phyloP scores from a whole-genome alignment of 2,329 filamentous ascomycete species.

The Aspergillus nomiae region DNA sequence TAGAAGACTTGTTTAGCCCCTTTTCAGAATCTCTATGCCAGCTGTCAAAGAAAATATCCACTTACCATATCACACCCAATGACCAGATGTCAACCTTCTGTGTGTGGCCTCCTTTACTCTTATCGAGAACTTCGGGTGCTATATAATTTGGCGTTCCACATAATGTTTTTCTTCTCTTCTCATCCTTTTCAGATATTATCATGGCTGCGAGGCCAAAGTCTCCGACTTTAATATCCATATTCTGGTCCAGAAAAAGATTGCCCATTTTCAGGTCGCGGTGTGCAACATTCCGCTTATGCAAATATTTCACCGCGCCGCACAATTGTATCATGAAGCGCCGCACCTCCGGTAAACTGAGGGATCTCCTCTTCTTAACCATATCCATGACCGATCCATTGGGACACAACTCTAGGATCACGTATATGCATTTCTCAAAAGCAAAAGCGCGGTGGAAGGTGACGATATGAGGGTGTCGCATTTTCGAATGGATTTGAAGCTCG shows the following conservation, averaged over 20 bases:
- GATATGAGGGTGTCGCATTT: constrained; percentile 93
- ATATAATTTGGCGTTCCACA: constrained; percentile 99
- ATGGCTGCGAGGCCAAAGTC: constrained; percentile 95
- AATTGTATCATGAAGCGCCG: constrained; percentile 93
- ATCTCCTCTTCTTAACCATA: constrained; percentile 91
- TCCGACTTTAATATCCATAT: constrained; percentile 98
- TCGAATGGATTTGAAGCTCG: constrained; percentile 96
- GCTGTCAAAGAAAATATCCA: not conserved
- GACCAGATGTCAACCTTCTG: constrained; percentile 99
- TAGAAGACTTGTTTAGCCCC: constrained; percentile 39
- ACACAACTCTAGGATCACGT: constrained; percentile 91
- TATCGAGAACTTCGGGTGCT: constrained; percentile 92
- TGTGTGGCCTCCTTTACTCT: constrained; percentile 90
- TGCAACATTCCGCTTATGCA: constrained; percentile 93
- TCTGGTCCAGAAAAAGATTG: constrained; percentile 89
- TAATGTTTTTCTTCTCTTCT: constrained; percentile 82
- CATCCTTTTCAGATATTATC: constrained; percentile 86
- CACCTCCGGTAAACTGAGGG: constrained; percentile 89
- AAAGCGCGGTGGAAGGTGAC: constrained; percentile 96
- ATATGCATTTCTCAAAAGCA: constrained; percentile 84
- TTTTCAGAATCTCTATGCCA: not conserved
- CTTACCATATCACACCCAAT: constrained; percentile 91
- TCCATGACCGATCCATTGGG: constrained; percentile 96
- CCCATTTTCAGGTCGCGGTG: constrained; percentile 98
- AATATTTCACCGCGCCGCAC: constrained; percentile 95